Conservation (phyloP, 2,329 filamentous ascomycete species). For the Ceratocystis eucalypticola region DNA sequence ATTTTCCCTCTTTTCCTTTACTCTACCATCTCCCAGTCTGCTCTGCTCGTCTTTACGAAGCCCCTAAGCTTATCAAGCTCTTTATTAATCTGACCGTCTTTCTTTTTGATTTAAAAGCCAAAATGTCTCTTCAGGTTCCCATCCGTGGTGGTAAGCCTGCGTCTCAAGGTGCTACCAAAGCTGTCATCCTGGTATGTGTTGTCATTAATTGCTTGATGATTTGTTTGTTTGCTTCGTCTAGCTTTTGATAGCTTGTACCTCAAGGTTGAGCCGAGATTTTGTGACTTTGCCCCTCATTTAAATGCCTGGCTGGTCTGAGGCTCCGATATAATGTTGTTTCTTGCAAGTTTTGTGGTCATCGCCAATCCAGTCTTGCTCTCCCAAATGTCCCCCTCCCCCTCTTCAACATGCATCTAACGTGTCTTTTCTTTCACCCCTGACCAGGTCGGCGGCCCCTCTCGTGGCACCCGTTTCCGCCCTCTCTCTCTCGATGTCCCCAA, state of each 20-base stretch:
- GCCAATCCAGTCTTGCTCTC: not conserved
- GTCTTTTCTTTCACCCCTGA: slow-evolving; percentile 11
- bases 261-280: not conserved
- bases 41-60: not conserved
- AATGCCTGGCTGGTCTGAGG: not conserved
- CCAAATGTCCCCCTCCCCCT: not conserved
- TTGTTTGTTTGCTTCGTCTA: not conserved
- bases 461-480: slow-evolving; percentile 90
- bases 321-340: not conserved
- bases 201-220: not conserved
- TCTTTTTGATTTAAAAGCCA: not conserved
- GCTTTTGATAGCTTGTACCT: not conserved
- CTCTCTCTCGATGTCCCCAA: slow-evolving; percentile 93
- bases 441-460: slow-evolving; percentile 85
- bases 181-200: slow-evolving; percentile 67
- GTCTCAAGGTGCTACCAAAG: slow-evolving; percentile 54
- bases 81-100: slow-evolving; percentile 2
- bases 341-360: not conserved
- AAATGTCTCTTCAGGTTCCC: slow-evolving; percentile 34
- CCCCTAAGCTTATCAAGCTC: not conserved
- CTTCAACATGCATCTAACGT: slow-evolving; percentile 24
- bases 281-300: slow-evolving; percentile 2
- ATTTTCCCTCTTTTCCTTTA: not conserved
- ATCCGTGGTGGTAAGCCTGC: slow-evolving; percentile 35
- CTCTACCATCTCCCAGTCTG: not conserved